These are phyloP conservation scores for Flaveria ramosissima DNA, from an alignment of 129 eudicot species.

Conservation along the genomic window DNA sequence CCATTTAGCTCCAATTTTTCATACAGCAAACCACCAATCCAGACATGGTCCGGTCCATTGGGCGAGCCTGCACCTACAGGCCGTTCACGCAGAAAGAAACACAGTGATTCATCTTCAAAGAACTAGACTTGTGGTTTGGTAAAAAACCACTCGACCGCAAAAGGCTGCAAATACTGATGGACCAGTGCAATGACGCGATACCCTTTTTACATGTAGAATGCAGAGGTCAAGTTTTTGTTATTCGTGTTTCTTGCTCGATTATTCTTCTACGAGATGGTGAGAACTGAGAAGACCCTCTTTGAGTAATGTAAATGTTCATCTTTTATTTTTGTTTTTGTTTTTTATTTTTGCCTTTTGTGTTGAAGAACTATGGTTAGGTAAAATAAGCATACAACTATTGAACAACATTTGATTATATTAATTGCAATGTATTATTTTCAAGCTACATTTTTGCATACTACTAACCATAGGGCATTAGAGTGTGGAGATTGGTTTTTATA, in stretches of 20 bases:
- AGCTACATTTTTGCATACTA: conserved; percentile 4
- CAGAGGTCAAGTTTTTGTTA: conserved; percentile 45
- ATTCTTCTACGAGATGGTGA: conserved; percentile 34
- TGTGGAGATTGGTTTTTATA: neutral
- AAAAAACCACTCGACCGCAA: conserved; percentile 8
- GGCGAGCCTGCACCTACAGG: conserved; percentile 62
- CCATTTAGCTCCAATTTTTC: conserved; percentile 71
- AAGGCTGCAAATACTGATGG: conserved; percentile 23
- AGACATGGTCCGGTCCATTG: conserved; percentile 94
- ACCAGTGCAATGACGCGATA: conserved; percentile 38
- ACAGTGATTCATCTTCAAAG: conserved; percentile 41
- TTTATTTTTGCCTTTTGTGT: conserved; percentile 22
- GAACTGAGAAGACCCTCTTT: conserved; percentile 21
- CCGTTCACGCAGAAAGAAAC: conserved; percentile 56
- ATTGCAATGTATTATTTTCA: conserved; percentile 23
- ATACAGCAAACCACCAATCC: conserved; percentile 64
- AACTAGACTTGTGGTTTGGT: conserved; percentile 27
- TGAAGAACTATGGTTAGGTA: conserved; percentile 33
- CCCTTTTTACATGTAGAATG: conserved; percentile 32
- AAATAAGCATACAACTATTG: conserved; percentile 43
- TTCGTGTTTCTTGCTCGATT: conserved; percentile 29
- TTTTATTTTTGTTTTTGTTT: conserved; percentile 14
- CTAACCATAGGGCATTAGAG: neutral
- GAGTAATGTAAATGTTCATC: conserved; percentile 48
- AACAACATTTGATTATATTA: conserved; percentile 35